phyloP scores from a whole-genome alignment of 345 rosid genomes.

The Eucalyptus coolabah region DNA sequence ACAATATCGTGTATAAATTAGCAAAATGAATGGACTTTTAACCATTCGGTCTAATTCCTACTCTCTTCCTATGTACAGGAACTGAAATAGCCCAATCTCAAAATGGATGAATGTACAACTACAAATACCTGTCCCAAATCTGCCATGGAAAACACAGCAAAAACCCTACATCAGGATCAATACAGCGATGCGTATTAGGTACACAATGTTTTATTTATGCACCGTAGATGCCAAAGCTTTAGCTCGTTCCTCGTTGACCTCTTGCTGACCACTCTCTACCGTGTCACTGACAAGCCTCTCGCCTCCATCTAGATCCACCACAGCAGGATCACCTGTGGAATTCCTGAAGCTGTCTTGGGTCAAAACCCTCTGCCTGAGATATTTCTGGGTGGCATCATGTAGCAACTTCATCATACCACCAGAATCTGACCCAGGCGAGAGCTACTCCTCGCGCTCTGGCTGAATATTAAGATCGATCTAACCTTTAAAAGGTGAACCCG shows the following conservation, averaged over 20 bases:
- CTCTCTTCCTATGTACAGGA: slow-evolving; percentile 24
- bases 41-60: slow-evolving; percentile 2
- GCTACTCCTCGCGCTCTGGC: slow-evolving; percentile 82
- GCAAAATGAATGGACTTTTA: slow-evolving; percentile 2
- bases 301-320: not conserved
- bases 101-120: not conserved
- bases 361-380: slow-evolving; percentile 15
- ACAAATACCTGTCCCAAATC: not conserved
- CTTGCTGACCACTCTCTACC: not conserved
- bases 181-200: not conserved
- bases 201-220: not conserved
- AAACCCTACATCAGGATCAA: not conserved
- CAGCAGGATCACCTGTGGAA: not conserved
- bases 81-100: not conserved
- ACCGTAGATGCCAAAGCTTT: not conserved
- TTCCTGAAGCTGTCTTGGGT: slow-evolving; percentile 6
- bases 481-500: slow-evolving; percentile 45
- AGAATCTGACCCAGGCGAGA: slow-evolving; percentile 42
- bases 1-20: not conserved
- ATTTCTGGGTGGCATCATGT: slow-evolving; percentile 24
- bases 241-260: not conserved
- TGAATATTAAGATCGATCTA: slow-evolving; percentile 85
- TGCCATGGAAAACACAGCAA: not conserved
- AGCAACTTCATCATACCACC: slow-evolving; percentile 22
- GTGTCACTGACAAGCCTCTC: not conserved